These are phyloP conservation scores for Escallonia rubra DNA, from an alignment of 129 eudicot species.

Conservation along the genomic window DNA sequence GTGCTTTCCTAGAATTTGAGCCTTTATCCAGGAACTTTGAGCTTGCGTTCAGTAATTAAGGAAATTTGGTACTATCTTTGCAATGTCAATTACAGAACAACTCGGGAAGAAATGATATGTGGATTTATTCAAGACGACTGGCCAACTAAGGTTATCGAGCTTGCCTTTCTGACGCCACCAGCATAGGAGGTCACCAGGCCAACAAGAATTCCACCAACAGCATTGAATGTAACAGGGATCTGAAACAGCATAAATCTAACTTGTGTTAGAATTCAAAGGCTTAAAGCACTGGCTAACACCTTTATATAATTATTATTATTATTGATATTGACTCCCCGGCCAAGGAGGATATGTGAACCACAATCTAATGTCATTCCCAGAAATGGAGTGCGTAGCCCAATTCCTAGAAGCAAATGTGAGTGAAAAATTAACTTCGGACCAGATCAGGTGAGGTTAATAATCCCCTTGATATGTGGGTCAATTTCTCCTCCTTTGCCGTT, in stretches of 20 bases:
- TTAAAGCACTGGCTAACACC: not conserved
- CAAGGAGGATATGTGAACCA: too few relatives aligned
- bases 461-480: not conserved
- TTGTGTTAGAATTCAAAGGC: not conserved
- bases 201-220: constrained; percentile 97
- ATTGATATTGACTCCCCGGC: too few relatives aligned
- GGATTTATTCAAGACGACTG: too few relatives aligned
- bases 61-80: not conserved
- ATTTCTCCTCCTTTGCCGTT: not conserved
- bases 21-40: not conserved
- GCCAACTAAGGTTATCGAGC: constrained; percentile 7
- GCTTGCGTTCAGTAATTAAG: not conserved
- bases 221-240: constrained; percentile 88
- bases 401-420: not conserved
- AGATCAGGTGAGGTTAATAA: not conserved
- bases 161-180: constrained; percentile 94
- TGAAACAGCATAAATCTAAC: constrained; percentile 23
- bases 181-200: constrained; percentile 94
- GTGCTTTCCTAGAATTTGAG: not conserved
- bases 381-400: not conserved
- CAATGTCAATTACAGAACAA: too few relatives aligned
- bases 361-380: too few relatives aligned
- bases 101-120: too few relatives aligned
- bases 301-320: too few relatives aligned
- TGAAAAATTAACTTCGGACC: not conserved